Evolutionary conservation across 2,329 filamentous ascomycete species (phyloP).

Genomic region (Elsinoe arachidis): DNA sequence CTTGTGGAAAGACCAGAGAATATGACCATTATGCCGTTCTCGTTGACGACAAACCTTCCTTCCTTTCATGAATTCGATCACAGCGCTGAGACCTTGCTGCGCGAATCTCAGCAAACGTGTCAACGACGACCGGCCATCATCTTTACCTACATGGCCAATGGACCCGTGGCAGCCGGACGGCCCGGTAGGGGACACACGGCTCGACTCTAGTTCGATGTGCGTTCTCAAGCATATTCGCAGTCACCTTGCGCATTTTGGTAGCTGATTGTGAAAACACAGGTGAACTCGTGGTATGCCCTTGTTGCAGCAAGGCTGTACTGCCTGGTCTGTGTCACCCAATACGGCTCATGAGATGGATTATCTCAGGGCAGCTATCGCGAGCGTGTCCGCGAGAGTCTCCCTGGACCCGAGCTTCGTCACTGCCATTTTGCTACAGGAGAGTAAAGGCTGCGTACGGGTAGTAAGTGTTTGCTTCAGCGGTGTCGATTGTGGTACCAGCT

Average conservation of each 20-base stretch:
- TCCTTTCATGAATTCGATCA: no score
- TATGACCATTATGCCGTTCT: no score
- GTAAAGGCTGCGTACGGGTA: constrained; percentile 38
- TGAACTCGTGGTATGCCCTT: constrained; percentile 15
- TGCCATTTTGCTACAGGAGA: constrained; percentile 39
- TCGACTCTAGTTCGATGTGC: not conserved
- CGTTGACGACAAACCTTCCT: no score
- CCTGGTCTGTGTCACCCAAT: constrained; percentile 27
- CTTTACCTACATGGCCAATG: no score
- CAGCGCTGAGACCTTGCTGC: no score
- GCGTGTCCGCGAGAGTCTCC: constrained; percentile 23
- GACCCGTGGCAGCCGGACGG: not conserved
- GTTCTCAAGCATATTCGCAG: not conserved
- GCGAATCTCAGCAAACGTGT: no score
- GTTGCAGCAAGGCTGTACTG: constrained; percentile 12
- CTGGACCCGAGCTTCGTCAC: constrained; percentile 36
- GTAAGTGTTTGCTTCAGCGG: constrained; percentile 33
- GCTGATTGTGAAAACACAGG: constrained; percentile 19
- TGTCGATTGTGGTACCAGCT: constrained; percentile 28
- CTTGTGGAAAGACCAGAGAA: no score
- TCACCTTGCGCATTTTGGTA: not conserved
- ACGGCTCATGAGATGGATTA: constrained; percentile 30
- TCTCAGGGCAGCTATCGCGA: constrained; percentile 31
- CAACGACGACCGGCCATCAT: no score
- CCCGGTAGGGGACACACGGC: not conserved